Base-by-base conservation (phyloP, 805 yeast species). In the Priceomyces haplophilus region DNA sequence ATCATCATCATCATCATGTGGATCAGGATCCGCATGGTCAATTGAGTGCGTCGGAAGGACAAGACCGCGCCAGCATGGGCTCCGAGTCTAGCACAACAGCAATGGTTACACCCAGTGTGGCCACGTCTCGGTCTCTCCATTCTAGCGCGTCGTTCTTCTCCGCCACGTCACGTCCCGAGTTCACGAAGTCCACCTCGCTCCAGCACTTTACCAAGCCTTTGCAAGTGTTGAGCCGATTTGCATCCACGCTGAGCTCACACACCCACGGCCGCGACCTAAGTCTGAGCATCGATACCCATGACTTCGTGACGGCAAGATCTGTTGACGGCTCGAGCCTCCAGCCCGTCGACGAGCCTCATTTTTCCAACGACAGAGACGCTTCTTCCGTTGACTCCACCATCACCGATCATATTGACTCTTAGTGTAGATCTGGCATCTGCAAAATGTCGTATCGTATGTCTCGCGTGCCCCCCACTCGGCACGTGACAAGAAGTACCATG, bases 151-250 rank as follows among this genome's bases (percentile, higher is more conserved):
- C 55, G 21, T 52, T 44, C 41, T 47, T 34, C 40, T 47, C 54
- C 18, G 53, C 58, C 7, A 18, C 39, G 33, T 45, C 30, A 15
- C 41, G 36, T 7, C 34, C 40, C 12, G 37, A 29, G 15, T 24
- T 34, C 15, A 18, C 38, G 16, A 40, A 33, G 12, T 17, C 23
- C 8, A 18, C 23, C 3, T 20, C 6, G 4, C n/a, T 40, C 18
- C 11, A 33, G 16, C 21, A 18, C 16, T 56, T 46, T 40, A 25
- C 53, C 7, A 46, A 52, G 34, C 63, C 64, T 16, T 61, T 58
- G 61, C 61, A 58, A 33, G 55, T 59, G 3, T 47, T 59, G 30
- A 52, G 55, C 40, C 52, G 48, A 38, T 51, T 46, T 40, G 50
- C 54, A 12, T 31, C 47, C 3, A 7, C 37, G 8, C 18, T 20